phyloP scores from a whole-genome alignment of 139 green algal genomes.

The Chlorella sp. region DNA sequence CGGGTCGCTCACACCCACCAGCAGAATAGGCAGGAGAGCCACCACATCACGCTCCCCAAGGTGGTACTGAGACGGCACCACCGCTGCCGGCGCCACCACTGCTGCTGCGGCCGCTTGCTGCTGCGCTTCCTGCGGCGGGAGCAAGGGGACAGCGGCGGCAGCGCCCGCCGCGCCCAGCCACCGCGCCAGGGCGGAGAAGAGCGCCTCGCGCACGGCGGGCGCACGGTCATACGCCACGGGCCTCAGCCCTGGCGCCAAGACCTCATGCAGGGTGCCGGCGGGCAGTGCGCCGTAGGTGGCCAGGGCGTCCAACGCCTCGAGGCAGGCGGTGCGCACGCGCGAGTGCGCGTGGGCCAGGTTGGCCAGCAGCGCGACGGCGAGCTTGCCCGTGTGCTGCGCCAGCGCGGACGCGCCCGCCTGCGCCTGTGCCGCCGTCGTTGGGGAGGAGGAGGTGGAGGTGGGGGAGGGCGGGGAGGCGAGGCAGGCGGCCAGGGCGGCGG shows the following conservation, averaged over 20 bases:
- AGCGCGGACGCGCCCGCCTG: slow-evolving; percentile 19
- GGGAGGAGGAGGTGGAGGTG: too few relatives aligned
- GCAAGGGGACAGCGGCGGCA: not conserved
- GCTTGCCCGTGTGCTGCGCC: slow-evolving; percentile 23
- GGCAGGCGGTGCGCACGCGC: slow-evolving; percentile 28
- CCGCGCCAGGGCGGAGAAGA: slow-evolving; percentile 36
- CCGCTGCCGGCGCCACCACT: too few relatives aligned
- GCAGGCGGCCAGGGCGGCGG: slow-evolving; percentile 22
- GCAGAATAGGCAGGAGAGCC: slow-evolving; percentile 53
- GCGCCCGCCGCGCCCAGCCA: slow-evolving; percentile 43
- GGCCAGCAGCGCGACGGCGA: slow-evolving; percentile 30
- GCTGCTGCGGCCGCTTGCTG: too few relatives aligned
- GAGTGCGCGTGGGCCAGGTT: slow-evolving; percentile 60
- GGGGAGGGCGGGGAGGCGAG: too few relatives aligned
- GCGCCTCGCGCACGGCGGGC: slow-evolving; percentile 35
- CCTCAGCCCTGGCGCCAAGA: slow-evolving; percentile 31
- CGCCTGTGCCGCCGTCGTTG: too few relatives aligned
- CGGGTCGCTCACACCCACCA: slow-evolving; percentile 60
- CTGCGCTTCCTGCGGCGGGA: too few relatives aligned
- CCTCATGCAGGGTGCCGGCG: not conserved
- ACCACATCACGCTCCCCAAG: not conserved
- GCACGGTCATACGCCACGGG: slow-evolving; percentile 45
- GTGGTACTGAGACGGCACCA: too few relatives aligned
- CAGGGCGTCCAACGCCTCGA: slow-evolving; percentile 50
- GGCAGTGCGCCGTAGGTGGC: slow-evolving; percentile 21